Base-by-base conservation (phyloP, 2,329 filamentous ascomycete genomes). In the Colletotrichum sp. region DNA sequence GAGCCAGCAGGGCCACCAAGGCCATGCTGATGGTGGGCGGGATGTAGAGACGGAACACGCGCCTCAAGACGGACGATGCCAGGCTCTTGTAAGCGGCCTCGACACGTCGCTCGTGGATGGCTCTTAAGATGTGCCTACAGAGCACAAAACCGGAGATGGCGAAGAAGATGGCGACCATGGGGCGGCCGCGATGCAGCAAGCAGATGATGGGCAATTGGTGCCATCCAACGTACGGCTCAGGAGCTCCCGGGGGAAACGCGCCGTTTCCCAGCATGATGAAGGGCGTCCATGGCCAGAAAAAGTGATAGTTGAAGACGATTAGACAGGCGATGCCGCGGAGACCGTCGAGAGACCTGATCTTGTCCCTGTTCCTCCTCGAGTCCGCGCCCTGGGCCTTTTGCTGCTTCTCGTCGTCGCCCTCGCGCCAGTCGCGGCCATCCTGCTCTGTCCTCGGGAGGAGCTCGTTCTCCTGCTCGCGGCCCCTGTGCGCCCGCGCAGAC, bases 151-250 rank as follows among this genome's bases (percentile, higher is more conserved):
- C 85, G 0, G 85, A 86, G 32, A 86, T 86, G 78, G 84, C 85
- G 66, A 87, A 87, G 80, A 87, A 87, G 52, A 87, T 85, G 68
- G 85, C 83, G 7, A 86, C 85, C 85, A 86, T 86, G 13, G 85
- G 82, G 7, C 84, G 82, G 5, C 85, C 85, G 52, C 84, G 83
- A 69, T 86, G 83, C 75, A 86, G 64, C 5, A 86, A 82, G 63
- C 84, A 86, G 34, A 86, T 61, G 71, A 86, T 86, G n/a, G 85
- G 85, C 63, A 86, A 71, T 8, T 83, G 82, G 6, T 79, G 77
- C 81, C 80, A 82, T 19, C 79, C 79, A 52, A 72, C 78, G 78
- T 84, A 82, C 0, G 84, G 83, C 76, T 84, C 83, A 2, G 83
- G 81, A 2, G 84, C 79, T 30, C 80, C 79, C 1, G 84, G 84